Conservation (phyloP, 768 basidiomycete species). For the Udeniomyces megalosporus region DNA sequence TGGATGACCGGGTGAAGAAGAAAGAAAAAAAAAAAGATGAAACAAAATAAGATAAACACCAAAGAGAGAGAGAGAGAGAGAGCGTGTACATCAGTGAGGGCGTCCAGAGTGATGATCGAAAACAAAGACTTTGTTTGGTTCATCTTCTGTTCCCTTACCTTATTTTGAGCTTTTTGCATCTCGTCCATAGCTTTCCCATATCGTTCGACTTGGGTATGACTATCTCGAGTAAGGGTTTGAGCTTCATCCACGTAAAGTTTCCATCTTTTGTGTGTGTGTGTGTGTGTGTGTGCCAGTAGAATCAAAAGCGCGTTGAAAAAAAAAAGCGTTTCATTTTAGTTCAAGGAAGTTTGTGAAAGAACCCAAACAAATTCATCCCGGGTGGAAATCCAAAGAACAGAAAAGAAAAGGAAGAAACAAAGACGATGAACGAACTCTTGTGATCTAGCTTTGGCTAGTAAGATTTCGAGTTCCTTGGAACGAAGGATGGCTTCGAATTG, state of each 20-base stretch:
- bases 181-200: neutral
- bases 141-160: neutral
- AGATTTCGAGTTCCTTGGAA: conserved; percentile 76
- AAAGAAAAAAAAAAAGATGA: neutral
- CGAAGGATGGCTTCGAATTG: conserved; percentile 86
- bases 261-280: too few species aligned
- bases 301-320: too few species aligned
- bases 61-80: neutral
- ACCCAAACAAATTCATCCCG: neutral
- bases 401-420: neutral
- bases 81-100: neutral
- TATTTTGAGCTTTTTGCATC: neutral
- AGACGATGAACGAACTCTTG: conserved; percentile 40
- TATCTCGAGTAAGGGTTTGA: too few species aligned
- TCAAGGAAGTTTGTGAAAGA: neutral
- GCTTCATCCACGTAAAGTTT: too few species aligned
- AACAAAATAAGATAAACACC: neutral
- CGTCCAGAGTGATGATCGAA: neutral
- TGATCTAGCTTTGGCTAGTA: conserved; percentile 69
- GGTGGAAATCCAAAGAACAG: neutral
- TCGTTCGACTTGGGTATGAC: too few species aligned
- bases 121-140: neutral
- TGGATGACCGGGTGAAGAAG: too few species aligned
- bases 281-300: too few species aligned
- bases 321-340: neutral